These are phyloP conservation scores for Rachicladosporium sp. DNA, from an alignment of 2,329 filamentous ascomycete genomes.

Conservation along the genomic window DNA sequence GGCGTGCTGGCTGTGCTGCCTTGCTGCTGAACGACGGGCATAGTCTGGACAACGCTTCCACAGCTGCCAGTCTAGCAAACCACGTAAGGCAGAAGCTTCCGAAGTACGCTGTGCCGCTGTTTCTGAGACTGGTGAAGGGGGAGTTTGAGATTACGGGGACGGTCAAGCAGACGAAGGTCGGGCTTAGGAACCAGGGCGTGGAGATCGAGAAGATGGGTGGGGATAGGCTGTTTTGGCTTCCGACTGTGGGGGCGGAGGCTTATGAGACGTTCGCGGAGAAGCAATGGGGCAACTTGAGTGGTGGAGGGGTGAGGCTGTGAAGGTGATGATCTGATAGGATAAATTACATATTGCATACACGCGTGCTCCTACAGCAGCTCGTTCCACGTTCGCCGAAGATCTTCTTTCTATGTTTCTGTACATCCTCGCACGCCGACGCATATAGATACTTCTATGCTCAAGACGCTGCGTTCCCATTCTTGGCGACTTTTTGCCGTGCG, in stretches of 20 bases:
- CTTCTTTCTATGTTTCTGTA: too few species aligned
- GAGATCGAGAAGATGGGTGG: constrained; percentile 44
- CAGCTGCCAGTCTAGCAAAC: constrained; percentile 41
- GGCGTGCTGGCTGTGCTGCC: constrained; percentile 72
- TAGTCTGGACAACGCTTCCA: constrained; percentile 19
- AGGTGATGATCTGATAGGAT: too few species aligned
- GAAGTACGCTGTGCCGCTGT: constrained; percentile 63
- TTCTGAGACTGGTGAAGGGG: constrained; percentile 54
- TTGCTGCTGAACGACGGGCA: constrained; percentile 40
- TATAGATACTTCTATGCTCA: too few species aligned
- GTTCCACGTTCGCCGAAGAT: too few species aligned
- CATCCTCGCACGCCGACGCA: too few species aligned
- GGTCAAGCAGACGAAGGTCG: constrained; percentile 77
- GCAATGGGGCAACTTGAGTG: constrained; percentile 58
- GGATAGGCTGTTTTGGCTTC: constrained; percentile 54
- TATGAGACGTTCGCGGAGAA: constrained; percentile 56
- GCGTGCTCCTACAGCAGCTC: too few species aligned
- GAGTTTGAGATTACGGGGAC: constrained; percentile 62
- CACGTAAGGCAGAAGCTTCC: constrained; percentile 51
- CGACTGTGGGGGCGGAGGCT: constrained; percentile 32
- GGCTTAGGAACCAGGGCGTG: constrained; percentile 60
- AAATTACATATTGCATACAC: too few species aligned
- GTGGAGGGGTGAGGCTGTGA: constrained; percentile 58
- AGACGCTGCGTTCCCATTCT: too few species aligned
- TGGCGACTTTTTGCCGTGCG: too few species aligned